A percentile compares a stretch with the other conserved stretches of the same genome.
phyloP scores from a whole-genome alignment of 1,139 yeast species.

The Saccharomyces hybrid region DNA sequence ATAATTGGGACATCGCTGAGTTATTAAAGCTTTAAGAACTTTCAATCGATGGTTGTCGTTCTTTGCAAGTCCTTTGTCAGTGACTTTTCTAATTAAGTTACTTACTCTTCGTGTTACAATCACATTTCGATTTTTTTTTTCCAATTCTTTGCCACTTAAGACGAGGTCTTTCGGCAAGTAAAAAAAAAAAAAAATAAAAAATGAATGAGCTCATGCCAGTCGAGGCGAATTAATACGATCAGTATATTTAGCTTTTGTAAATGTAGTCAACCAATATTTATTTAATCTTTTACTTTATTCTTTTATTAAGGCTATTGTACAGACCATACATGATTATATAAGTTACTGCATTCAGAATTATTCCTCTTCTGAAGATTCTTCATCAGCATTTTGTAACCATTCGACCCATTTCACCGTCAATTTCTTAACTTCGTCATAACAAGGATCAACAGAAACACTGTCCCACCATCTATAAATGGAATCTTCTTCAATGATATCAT shows the following conservation, averaged over 20 bases:
- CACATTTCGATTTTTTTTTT: neutral
- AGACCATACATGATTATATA: neutral
- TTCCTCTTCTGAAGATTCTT: slow-evolving; percentile 43
- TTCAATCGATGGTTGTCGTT: neutral
- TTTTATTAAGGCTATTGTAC: neutral
- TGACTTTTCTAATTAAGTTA: slow-evolving; percentile 36
- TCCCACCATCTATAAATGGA: slow-evolving; percentile 79
- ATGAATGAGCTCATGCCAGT: neutral
- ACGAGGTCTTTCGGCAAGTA: slow-evolving; percentile 2
- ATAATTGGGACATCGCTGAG: slow-evolving; percentile 45
- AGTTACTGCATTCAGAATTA: neutral
- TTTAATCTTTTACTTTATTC: neutral
- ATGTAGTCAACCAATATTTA: neutral
- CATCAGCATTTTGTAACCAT: slow-evolving; percentile 86
- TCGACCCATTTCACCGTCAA: slow-evolving; percentile 68
- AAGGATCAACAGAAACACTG: slow-evolving; percentile 37
- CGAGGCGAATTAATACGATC: neutral
- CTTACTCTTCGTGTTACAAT: slow-evolving; percentile 48
- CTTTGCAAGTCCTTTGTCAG: neutral
- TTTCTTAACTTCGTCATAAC: slow-evolving; percentile 44
- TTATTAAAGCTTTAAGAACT: neutral
- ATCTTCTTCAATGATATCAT: slow-evolving; percentile 77
- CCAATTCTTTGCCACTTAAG: neutral
- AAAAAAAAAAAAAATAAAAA: neutral
- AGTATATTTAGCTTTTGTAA: neutral